phyloP scores from a whole-genome alignment of 768 basidiomycete species.

The Leccinum subgranulosum region DNA sequence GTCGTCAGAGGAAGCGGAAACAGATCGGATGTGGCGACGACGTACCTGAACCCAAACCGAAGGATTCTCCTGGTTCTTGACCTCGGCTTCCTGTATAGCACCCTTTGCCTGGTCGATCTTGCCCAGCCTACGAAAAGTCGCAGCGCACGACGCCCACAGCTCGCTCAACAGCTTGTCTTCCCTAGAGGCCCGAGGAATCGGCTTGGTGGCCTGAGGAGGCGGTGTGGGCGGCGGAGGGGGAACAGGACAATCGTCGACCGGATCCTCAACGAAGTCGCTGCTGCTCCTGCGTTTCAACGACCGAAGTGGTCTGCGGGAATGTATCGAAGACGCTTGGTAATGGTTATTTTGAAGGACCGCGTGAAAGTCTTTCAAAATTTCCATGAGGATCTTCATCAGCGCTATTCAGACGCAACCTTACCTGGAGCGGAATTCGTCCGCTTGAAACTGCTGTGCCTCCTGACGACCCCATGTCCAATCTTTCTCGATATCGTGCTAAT shows the following conservation, averaged over 20 bases:
- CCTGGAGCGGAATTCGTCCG: slow-evolving; percentile 70
- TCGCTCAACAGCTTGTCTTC: slow-evolving; percentile 72
- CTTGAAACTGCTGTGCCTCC: slow-evolving; percentile 52
- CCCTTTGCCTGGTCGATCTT: slow-evolving; percentile 88
- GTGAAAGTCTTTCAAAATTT: slow-evolving; percentile 57
- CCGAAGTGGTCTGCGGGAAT: slow-evolving; percentile 64
- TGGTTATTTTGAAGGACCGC: slow-evolving; percentile 54
- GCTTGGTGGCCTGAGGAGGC: slow-evolving; percentile 31
- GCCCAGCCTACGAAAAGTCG: slow-evolving; percentile 86
- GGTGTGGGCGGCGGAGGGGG: slow-evolving; percentile 35
- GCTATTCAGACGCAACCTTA: slow-evolving; percentile 29
- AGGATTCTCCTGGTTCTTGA: slow-evolving; percentile 79
- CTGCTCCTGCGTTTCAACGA: slow-evolving; percentile 40
- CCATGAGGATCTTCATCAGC: neutral
- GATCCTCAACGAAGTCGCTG: slow-evolving; percentile 28
- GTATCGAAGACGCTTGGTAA: slow-evolving; percentile 82
- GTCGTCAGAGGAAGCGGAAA: neutral
- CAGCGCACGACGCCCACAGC: slow-evolving; percentile 92
- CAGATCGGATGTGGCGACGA: neutral
- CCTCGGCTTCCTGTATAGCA: slow-evolving; percentile 94
- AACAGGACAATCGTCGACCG: slow-evolving; percentile 36
- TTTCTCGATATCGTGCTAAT: slow-evolving; percentile 76
- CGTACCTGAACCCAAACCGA: slow-evolving; percentile 93
- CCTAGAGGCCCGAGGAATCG: slow-evolving; percentile 43
- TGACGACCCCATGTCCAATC: slow-evolving; percentile 67